A percentile compares a stretch with the other conserved stretches of the same genome.
phyloP scores from a whole-genome alignment of 805 yeast genomes.

The Candida berthetii region DNA sequence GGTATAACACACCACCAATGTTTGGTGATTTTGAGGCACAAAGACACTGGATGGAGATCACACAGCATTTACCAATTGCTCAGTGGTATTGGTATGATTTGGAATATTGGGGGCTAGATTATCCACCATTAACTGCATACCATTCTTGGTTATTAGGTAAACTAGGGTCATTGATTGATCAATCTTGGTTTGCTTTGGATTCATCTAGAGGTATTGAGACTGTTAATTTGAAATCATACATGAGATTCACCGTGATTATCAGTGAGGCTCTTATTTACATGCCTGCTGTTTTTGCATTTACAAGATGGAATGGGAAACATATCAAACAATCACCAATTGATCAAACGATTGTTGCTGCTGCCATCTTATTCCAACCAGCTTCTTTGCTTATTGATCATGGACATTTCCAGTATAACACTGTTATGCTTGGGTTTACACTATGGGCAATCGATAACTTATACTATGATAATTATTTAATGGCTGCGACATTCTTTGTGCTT shows the following conservation, averaged over 20 bases:
- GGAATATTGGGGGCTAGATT: conserved; percentile 94
- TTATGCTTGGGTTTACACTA: conserved; percentile 85
- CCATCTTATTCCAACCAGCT: conserved; percentile 81
- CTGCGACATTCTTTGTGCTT: conserved; percentile 71
- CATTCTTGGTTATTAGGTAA: conserved; percentile 80
- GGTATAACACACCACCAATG: conserved; percentile 65
- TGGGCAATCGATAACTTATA: conserved; percentile 60
- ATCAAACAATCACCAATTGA: conserved; percentile 58
- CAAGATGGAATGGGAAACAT: conserved; percentile 64
- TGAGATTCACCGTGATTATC: conserved; percentile 74
- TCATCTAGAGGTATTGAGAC: conserved; percentile 73
- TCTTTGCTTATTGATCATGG: conserved; percentile 90
- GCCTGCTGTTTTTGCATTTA: conserved; percentile 72
- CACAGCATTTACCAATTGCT: conserved; percentile 63
- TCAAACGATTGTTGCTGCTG: conserved; percentile 69
- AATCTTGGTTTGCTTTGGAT: conserved; percentile 71
- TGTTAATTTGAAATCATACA: conserved; percentile 63
- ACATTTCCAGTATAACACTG: conserved; percentile 92
- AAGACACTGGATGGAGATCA: conserved; percentile 95
- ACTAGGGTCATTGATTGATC: conserved; percentile 58
- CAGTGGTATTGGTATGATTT: conserved; percentile 90
- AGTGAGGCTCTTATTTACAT: conserved; percentile 72
- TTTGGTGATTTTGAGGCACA: conserved; percentile 98
- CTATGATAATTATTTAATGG: conserved; percentile 55
- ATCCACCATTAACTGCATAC: conserved; percentile 94